Evolutionary conservation across 140 eudicot species (phyloP), one percentile per base, ranked within the genome.

Genomic region (Stevia rebaudiana): DNA sequence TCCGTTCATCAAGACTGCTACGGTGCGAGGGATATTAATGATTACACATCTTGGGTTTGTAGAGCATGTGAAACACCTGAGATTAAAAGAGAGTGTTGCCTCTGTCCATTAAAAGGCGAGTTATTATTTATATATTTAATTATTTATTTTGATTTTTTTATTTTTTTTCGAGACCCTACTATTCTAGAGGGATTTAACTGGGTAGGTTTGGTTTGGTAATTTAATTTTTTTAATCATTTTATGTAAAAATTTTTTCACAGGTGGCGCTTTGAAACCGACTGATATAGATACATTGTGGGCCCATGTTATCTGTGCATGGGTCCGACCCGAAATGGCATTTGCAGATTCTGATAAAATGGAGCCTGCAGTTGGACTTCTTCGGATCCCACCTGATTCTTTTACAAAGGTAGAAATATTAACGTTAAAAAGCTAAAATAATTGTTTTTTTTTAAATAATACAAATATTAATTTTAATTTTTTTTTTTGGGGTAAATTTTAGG

Each of bases 1-100:
- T 96, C 96, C 6, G 94, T 91, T 41, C 98, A 87, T 78, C 96
- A 87, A 84, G 98, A 91, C 75, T 91, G 98, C 75, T 87, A 91
- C 64, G 98, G 98, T 15, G 89, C 68, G 68, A 77, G 75, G 17
- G 71, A 67, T 53, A 61, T 63, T 67, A 76, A 79, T 44, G 96
- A 91, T 81, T 83, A 87, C 58, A 79, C 98, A 68, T 84, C 89
- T 17, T 91, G 98, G 98, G 95, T 91, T 65, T 91, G 98, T 67
- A 81, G 98, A 70, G 86, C 91, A 37, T 87, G 98, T 78, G 98
- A 91, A 73, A 81, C 85, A 21, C 96, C 95, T 19, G 86, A 76
- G 58, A 62, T 79, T 63, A 77, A 78, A 76, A 82, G 84, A 80
- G 82, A 91, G 49, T 91, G 98, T 80, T 87, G 94, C 71, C 95